Base-by-base conservation (phyloP, 164 flowering plant genomes). In the grape (Vitis vinifera) region DNA sequence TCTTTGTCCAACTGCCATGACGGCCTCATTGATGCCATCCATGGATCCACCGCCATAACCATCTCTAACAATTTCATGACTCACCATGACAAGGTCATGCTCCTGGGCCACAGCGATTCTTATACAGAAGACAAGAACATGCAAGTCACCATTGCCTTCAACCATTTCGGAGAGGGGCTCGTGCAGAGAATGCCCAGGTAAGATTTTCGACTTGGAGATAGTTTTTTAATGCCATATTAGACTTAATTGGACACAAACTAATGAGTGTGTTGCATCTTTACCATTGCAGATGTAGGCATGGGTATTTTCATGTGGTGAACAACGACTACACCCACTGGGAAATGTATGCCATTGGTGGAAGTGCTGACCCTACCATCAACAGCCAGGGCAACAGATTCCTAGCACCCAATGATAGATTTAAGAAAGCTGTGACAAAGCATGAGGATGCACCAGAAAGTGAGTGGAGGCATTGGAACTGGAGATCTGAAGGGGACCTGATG, bases 141-240 rank as follows among this genome's bases (percentile, higher is more conserved):
- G 87, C 83, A 78, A 51, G 83, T 76, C 30, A 84, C 87, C 50
- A 64, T 84, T 72, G 85, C 83, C 15, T 84, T 81, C 31, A 84
- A 84, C 67, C 85, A 81, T 67, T 84, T 84, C 52, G 87, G 87
- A 8, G 85, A 84, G 73, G 87, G 87, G 2, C 77, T 84, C 0
- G 83, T 84, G 0, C 87, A 84, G 31, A 84, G 87, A 55, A 84
- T 84, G 87, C 87, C 87, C 4, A 80, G 87, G 87, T 84, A 83
- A 12, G 27, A 0, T 23, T 23, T 23, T 23, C 27, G 4, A 50
- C 23, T 8, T 47, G 11, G 29, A 59, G 51, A 23, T 16, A 6
- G 1, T 56, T 51, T 47, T 3, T 51, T 23, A 23, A 0, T 23
- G 27, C 27, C 27, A 23, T 23, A 23, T 23, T 23, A 23, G 27